Evolutionary conservation across 2,329 filamentous ascomycete genomes (phyloP), one percentile per base, ranked within the genome.

Genomic region (Pezicula carpinea): DNA sequence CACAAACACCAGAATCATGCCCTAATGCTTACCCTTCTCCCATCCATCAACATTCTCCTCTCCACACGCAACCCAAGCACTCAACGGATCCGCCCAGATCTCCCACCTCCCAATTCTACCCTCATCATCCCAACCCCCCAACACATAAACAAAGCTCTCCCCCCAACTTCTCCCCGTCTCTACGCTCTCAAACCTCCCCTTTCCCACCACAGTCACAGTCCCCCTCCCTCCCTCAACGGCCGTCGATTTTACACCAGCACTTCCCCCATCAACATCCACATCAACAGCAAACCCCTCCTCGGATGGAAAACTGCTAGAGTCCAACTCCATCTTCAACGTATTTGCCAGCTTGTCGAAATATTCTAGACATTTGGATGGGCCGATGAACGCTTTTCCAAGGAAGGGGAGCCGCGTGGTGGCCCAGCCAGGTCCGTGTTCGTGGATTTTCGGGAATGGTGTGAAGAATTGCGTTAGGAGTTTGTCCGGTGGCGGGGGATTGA

Each of bases 31-130:
- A 8, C 23, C 23, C 23, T 26, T 26, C 23, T 6, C 11, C 23
- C 23, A 26, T 10, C 23, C 23, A 26, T 26, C 23, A 26, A 26
- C 23, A 8, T 26, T 10, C 6, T 26, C 23, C 23, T 26, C 23
- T 10, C 23, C 23, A 26, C 23, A 26, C 3, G 67, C 68, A 21
- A 62, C 59, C 68, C 66, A 70, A 29, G 68, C 69, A 50, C 65
- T 69, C 47, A 69, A 52, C 11, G 66, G 66, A 61, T 71, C 69
- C 13, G 66, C 67, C 68, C 69, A 71, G 43, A 71, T 68, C 55
- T 71, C 67, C 66, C 67, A 69, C 53, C 65, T 60, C 22, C 66
- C 68, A 50, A 71, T 65, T 56, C 52, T 66, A 0, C 65, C 66
- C 15, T 64, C 50, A 6, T 55, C 55, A 55, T 71, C 65, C 49